Evolutionary conservation across 2,329 filamentous ascomycete species (phyloP).

Genomic region (Beauveria sp.): DNA sequence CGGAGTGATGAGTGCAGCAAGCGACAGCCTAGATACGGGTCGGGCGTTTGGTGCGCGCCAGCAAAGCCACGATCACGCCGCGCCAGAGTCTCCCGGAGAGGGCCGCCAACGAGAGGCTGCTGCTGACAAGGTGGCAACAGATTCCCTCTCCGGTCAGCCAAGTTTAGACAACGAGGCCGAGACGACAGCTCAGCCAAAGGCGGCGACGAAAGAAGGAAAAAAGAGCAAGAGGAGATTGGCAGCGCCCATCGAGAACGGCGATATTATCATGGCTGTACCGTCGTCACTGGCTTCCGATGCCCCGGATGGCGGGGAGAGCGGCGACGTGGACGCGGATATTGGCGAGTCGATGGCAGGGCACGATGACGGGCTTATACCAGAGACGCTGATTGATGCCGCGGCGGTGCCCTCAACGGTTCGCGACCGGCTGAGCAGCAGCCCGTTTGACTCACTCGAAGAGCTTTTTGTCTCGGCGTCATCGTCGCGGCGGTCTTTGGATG

Average conservation of each 20-base stretch:
- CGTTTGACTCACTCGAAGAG: conserved; percentile 28
- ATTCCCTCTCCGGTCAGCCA: conserved; percentile 2
- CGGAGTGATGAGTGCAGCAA: conserved; percentile 17
- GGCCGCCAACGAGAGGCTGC: conserved; percentile 2
- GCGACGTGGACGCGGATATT: conserved; percentile 23
- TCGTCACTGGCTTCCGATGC: conserved; percentile 3
- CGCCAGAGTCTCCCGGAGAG: conserved; percentile 2
- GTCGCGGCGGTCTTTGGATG: conserved; percentile 22
- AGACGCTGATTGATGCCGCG: conserved; percentile 13
- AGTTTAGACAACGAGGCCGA: conserved; percentile 2
- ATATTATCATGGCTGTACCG: conserved; percentile 6
- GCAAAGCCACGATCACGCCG: background rate
- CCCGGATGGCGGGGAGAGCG: conserved; percentile 22
- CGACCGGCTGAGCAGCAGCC: conserved; percentile 21
- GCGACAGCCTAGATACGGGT: conserved; percentile 16
- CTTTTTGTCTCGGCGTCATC: conserved; percentile 33
- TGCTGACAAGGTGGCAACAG: conserved; percentile 15
- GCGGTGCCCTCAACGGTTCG: background rate
- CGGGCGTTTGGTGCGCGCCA: background rate
- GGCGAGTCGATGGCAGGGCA: background rate
- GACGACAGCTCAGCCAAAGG: background rate
- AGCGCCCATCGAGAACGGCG: background rate
- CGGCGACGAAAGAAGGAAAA: background rate
- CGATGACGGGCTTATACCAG: conserved; percentile 16
- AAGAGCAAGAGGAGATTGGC: background rate